These are phyloP conservation scores for Fragaria iinumae DNA, from an alignment of 306 rosid species.

Conservation along the genomic window DNA sequence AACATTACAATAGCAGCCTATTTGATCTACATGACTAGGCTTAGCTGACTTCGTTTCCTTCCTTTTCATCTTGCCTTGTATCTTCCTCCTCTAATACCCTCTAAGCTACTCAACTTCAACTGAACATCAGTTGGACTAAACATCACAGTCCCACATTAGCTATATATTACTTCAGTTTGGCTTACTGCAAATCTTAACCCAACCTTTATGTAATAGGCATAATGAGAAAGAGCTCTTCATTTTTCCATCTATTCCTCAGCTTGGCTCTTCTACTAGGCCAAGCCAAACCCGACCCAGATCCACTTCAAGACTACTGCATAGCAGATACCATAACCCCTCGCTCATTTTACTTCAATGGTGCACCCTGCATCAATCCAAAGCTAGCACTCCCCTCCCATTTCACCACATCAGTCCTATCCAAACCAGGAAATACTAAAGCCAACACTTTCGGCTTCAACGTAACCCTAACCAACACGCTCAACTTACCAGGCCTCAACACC, in stretches of 20 bases:
- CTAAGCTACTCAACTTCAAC: constrained; percentile 59
- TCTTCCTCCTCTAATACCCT: constrained; percentile 47
- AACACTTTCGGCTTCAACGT: constrained; percentile 45
- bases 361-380: constrained; percentile 65
- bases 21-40: not conserved
- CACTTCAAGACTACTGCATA: constrained; percentile 72
- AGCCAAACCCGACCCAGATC: constrained; percentile 50
- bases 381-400: constrained; percentile 44
- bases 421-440: constrained; percentile 34
- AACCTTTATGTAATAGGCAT: not conserved
- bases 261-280: constrained; percentile 29
- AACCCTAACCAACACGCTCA: constrained; percentile 35
- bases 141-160: constrained; percentile 18
- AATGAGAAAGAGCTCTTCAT: constrained; percentile 36
- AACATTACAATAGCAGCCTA: not conserved
- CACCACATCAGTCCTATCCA: constrained; percentile 52
- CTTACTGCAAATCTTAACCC: not conserved
- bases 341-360: constrained; percentile 41
- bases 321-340: constrained; percentile 41
- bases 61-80: constrained; percentile 45
- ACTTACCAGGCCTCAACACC: constrained; percentile 76
- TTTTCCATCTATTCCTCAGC: constrained; percentile 29
- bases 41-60: not conserved
- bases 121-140: not conserved
- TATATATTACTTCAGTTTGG: constrained; percentile 7